phyloP scores from a whole-genome alignment of 1,284 basidiomycete genomes.

The Puccinia polysora region DNA sequence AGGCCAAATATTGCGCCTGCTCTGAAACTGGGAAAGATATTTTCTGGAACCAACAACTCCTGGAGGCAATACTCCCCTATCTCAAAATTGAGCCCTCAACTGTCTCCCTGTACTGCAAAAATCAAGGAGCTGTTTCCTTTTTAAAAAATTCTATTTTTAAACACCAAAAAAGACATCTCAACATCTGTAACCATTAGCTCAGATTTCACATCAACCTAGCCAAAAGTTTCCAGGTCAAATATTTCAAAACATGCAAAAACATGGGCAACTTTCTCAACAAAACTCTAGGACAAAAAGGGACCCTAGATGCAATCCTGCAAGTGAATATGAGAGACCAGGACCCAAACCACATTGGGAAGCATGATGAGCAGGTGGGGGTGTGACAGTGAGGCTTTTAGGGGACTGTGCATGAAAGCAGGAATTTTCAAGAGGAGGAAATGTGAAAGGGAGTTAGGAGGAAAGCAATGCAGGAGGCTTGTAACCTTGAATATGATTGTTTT shows the following conservation, averaged over 20 bases:
- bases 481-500: no score
- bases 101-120: background rate
- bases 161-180: background rate
- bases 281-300: background rate
- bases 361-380: background rate
- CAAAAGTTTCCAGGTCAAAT: background rate
- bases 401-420: no score
- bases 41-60: background rate
- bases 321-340: background rate
- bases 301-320: background rate
- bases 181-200: background rate
- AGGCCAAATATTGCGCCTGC: background rate
- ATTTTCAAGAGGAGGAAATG: no score
- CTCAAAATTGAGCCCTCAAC: background rate
- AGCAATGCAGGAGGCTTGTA: no score
- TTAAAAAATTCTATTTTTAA: constrained; percentile 1
- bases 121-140: constrained; percentile 5
- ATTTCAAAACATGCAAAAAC: background rate
- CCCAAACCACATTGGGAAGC: background rate
- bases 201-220: background rate
- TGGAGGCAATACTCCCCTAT: background rate
- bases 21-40: constrained; percentile 12
- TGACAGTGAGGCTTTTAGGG: background rate
- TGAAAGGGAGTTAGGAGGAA: no score
- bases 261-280: background rate